Evolutionary conservation across 345 rosid species (phyloP).

Genomic region (Cardamine occulta): DNA sequence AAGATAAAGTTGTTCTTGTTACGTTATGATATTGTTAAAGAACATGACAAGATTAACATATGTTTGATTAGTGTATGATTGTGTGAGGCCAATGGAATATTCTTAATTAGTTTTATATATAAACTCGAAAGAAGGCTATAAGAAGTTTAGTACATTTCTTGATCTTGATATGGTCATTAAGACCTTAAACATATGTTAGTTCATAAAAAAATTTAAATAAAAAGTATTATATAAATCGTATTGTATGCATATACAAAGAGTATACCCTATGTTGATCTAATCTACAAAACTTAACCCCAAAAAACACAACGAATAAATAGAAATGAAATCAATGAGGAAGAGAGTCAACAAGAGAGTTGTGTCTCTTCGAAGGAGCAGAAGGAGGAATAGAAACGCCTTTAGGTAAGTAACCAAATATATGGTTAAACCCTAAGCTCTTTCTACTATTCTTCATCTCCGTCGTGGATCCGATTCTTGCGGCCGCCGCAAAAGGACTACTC

Average conservation of each 20-base stretch:
- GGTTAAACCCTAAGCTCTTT: constrained; percentile 36
- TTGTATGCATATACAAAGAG: constrained; percentile 19
- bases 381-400: constrained; percentile 76
- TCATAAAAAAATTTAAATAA: background rate
- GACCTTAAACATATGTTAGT: background rate
- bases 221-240: constrained; percentile 12
- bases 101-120: background rate
- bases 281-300: constrained; percentile 25
- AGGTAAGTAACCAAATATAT: constrained; percentile 72
- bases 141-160: constrained; percentile 1
- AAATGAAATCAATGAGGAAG: constrained; percentile 39
- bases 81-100: constrained; percentile 1
- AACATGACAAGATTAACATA: constrained; percentile 21
- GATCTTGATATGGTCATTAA: background rate
- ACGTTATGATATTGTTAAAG: constrained; percentile 18
- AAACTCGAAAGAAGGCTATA: background rate
- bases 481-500: constrained; percentile 41
- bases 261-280: constrained; percentile 5
- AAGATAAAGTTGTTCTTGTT: background rate
- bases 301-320: constrained; percentile 1
- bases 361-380: constrained; percentile 83
- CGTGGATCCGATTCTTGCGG: constrained; percentile 44
- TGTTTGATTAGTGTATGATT: constrained; percentile 10
- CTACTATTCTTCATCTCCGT: constrained; percentile 10
- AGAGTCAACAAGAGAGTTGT: constrained; percentile 58